A percentile compares a stretch with the other conserved stretches of the same genome.
phyloP scores from a whole-genome alignment of 768 basidiomycete species.

The Trametes coccinea region DNA sequence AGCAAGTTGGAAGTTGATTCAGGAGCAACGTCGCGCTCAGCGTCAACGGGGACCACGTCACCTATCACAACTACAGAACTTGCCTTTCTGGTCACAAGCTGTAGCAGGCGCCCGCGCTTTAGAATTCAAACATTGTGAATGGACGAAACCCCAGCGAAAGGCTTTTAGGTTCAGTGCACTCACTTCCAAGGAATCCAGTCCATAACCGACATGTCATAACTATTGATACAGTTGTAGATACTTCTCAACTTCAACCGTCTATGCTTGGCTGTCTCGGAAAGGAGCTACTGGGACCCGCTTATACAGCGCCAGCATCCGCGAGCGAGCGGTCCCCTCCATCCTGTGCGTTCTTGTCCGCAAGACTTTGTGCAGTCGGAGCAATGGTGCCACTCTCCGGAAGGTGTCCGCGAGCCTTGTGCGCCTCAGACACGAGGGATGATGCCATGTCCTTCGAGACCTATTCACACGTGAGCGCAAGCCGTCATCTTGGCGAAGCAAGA shows the following conservation, averaged over 20 bases:
- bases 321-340: conserved; percentile 14
- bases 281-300: background rate
- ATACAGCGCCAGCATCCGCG: background rate
- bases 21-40: too few species aligned
- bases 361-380: conserved; percentile 24
- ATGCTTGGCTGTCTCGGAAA: background rate
- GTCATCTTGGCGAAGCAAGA: too few species aligned
- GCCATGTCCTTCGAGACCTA: conserved; percentile 24
- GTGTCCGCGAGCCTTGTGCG: conserved; percentile 24
- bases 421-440: conserved; percentile 22
- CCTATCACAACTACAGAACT: too few species aligned
- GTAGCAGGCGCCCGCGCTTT: too few species aligned
- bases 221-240: background rate
- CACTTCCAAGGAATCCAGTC: too few species aligned
- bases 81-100: too few species aligned
- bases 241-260: background rate
- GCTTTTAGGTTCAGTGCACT: too few species aligned
- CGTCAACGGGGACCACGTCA: too few species aligned
- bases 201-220: background rate
- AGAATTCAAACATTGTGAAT: too few species aligned
- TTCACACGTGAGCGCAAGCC: background rate
- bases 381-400: conserved; percentile 24
- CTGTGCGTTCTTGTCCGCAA: conserved; percentile 25
- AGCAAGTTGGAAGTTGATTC: too few species aligned
- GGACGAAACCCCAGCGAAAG: too few species aligned